phyloP scores from a whole-genome alignment of 495 filamentous ascomycete species.

The Penicillium pulvis region DNA sequence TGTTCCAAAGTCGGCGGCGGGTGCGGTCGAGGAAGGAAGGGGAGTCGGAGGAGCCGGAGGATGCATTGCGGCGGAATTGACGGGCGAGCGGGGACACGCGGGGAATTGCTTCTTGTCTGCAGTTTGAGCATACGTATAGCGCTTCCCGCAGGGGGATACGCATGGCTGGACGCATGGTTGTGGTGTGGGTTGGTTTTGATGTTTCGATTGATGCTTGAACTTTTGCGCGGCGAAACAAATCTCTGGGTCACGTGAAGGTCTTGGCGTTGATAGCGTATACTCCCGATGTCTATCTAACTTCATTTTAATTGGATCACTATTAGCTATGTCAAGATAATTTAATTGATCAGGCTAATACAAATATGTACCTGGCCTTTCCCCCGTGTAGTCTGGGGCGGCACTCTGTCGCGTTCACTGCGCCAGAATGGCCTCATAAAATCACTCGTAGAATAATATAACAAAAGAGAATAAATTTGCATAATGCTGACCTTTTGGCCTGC shows the following conservation, averaged over 20 bases:
- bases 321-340: too few relatives aligned
- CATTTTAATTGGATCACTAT: too few relatives aligned
- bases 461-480: too few relatives aligned
- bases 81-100: conserved; percentile 40
- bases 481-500: background rate
- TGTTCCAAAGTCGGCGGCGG: conserved; percentile 57
- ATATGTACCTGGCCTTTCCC: background rate
- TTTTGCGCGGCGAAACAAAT: conserved; percentile 32
- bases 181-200: conserved; percentile 21
- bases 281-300: background rate
- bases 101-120: conserved; percentile 41
- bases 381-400: background rate
- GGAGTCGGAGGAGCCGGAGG: conserved; percentile 30
- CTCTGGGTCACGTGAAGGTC: conserved; percentile 30
- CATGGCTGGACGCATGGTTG: conserved; percentile 45
- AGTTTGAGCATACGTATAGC: conserved; percentile 47
- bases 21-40: conserved; percentile 51
- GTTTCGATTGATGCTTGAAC: conserved; percentile 14
- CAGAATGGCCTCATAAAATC: too few relatives aligned
- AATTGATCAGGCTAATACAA: too few relatives aligned
- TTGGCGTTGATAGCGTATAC: conserved; percentile 14
- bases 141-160: conserved; percentile 44
- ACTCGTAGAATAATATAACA: too few relatives aligned
- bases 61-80: conserved; percentile 46
- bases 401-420: background rate